A percentile compares a stretch with the other conserved stretches of the same genome.
Conservation (phyloP, 257 asterid species). For the Solanum piurae region DNA sequence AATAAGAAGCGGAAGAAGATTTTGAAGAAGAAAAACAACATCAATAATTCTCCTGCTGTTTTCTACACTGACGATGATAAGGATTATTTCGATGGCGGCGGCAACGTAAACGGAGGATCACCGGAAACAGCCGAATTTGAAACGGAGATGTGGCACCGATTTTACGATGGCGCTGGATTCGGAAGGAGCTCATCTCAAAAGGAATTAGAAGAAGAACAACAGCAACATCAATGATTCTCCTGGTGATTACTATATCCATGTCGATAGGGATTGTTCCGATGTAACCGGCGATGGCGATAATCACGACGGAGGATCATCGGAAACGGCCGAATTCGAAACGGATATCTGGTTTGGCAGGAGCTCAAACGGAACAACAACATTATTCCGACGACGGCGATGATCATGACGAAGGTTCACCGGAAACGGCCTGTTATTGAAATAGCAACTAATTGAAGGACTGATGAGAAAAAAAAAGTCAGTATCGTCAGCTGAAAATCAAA, state of each 20-base stretch:
- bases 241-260: neutral
- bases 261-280: conserved; percentile 5
- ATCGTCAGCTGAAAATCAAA: neutral
- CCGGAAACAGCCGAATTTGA: conserved; percentile 41
- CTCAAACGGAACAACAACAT: neutral
- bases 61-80: neutral
- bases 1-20: conserved; percentile 36
- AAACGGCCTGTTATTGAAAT: conserved; percentile 13
- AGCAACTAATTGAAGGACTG: neutral
- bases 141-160: conserved; percentile 58
- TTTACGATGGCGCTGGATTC: conserved; percentile 46
- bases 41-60: neutral
- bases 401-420: neutral
- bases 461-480: neutral
- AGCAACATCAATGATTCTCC: neutral
- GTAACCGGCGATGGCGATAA: neutral
- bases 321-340: conserved; percentile 15
- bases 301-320: neutral
- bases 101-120: neutral
- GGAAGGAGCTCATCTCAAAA: conserved; percentile 69
- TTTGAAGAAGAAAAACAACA: conserved; percentile 10
- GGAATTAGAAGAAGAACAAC: conserved; percentile 11
- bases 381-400: neutral
- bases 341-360: conserved; percentile 40
- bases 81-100: neutral